Conservation (phyloP, 768 basidiomycete genomes). For the Suillus luteus region DNA sequence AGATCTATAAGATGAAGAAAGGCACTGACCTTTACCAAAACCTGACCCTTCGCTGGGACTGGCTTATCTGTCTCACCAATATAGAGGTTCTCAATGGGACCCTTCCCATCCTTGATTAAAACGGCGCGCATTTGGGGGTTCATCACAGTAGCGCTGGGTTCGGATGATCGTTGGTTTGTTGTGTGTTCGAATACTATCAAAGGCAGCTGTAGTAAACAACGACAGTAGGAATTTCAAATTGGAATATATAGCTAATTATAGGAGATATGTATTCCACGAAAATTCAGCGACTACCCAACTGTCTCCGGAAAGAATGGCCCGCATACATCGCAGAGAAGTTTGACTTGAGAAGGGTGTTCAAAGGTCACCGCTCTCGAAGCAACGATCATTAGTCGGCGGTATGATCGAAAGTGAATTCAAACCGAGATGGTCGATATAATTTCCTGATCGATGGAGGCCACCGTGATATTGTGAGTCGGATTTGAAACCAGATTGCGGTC, state of each 20-base stretch:
- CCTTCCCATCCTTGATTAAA: slow-evolving; percentile 73
- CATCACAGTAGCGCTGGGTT: background rate
- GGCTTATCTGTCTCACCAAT: slow-evolving; percentile 74
- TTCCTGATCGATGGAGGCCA: background rate
- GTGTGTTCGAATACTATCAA: background rate
- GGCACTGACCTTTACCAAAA: slow-evolving; percentile 73
- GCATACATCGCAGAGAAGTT: slow-evolving; percentile 2
- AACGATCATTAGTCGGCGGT: background rate
- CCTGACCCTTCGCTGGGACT: slow-evolving; percentile 53
- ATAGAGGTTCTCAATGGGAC: slow-evolving; percentile 76
- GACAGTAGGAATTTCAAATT: background rate
- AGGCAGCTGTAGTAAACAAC: background rate
- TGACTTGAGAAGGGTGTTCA: background rate
- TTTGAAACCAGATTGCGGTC: background rate
- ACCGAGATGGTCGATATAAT: background rate
- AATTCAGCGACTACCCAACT: slow-evolving; percentile 4
- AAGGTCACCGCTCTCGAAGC: slow-evolving; percentile 2
- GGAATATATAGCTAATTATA: background rate
- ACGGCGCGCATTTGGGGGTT: slow-evolving; percentile 69
- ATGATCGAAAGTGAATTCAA: background rate
- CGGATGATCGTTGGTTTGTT: background rate
- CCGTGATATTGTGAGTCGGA: background rate
- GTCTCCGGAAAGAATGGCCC: background rate
- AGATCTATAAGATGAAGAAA: slow-evolving; percentile 4
- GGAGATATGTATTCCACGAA: background rate